Conservation (phyloP, 768 basidiomycete species). For the Tylopilus intermedius region DNA sequence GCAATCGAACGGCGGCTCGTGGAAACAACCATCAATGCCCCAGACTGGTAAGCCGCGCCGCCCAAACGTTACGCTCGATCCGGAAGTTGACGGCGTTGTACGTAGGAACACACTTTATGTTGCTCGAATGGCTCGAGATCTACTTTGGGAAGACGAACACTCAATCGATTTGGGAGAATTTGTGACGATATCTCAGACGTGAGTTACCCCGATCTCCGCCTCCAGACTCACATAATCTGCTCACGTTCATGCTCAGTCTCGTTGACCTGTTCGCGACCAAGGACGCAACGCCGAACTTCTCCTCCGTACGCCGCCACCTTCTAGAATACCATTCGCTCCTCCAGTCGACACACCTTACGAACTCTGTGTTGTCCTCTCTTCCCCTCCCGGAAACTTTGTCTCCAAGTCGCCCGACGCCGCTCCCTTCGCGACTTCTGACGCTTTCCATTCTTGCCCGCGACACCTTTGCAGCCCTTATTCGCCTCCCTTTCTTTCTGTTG, state of each 20-base stretch:
- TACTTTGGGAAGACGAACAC: conserved; percentile 85
- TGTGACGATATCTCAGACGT: conserved; percentile 88
- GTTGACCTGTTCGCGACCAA: conserved; percentile 82
- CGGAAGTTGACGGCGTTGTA: conserved; percentile 19
- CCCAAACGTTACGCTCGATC: conserved; percentile 6
- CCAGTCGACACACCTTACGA: conserved; percentile 75
- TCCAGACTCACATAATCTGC: conserved; percentile 14
- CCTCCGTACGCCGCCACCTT: conserved; percentile 60
- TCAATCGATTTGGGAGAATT: conserved; percentile 78
- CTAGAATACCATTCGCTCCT: conserved; percentile 87
- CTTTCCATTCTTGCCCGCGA: conserved; percentile 75
- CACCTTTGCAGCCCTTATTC: conserved; percentile 61
- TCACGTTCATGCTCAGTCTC: conserved; percentile 47
- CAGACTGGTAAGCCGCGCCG: conserved; percentile 71
- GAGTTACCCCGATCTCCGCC: conserved; percentile 33
- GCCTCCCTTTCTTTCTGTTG: conserved; percentile 84
- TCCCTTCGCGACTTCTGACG: conserved; percentile 82
- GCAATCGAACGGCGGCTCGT: conserved; percentile 66
- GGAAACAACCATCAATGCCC: conserved; percentile 82
- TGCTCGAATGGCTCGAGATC: conserved; percentile 87
- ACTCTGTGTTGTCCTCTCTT: conserved; percentile 77
- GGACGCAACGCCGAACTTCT: conserved; percentile 56
- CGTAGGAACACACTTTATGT: conserved; percentile 84
- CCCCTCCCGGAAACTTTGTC: conserved; percentile 83
- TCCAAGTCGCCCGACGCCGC: conserved; percentile 59